Base-by-base conservation (phyloP, 2,329 filamentous ascomycete species). In the Metarhizium anisopliae region DNA sequence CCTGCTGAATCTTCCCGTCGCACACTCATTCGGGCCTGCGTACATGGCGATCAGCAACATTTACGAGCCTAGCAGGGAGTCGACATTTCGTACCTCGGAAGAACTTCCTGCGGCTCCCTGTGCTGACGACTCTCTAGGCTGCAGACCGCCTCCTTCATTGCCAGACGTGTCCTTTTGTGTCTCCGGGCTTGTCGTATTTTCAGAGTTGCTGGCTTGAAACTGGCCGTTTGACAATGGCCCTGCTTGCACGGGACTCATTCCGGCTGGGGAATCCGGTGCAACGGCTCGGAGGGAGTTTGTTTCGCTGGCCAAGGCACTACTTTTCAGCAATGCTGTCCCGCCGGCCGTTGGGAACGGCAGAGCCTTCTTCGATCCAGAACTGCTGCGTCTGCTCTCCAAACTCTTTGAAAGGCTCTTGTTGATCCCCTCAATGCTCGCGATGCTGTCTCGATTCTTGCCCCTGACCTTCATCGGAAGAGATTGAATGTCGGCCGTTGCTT, bases 321-420 rank as follows among this genome's bases (percentile, higher is more conserved):
- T 78, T 65, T 78, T 79, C 40, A 74, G 63, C 53, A 73, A 56
- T 11, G 67, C 67, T 5, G 74, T 71, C n/a, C 71, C 68, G 14
- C 71, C 70, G 11, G 70, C 70, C 4, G 74, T 69, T 42, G 74
- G 72, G 60, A 83, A 78, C 2, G 81, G 82, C 10, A 84, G 70
- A 40, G 87, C 86, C 68, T 90, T 92, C 71, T 88, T 92, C 56
- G 89, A 95, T 54, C 82, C 87, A 14, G 87, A 89, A 70, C 92
- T 96, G 68, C 90, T 95, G 47, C 93, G 86, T 53, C 93, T 85
- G 71, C 89, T 95, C 69, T 96, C 92, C 30, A 97, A 81, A 68
- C 90, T 96, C 73, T 90, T 95, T 57, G 86, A 92, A 14, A 92
- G 74, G 6, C 86, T 90, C 72, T 86, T 88, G 64, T 87, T 89